phyloP scores from a whole-genome alignment of 495 filamentous ascomycete species.

The Neurospora sp. region DNA sequence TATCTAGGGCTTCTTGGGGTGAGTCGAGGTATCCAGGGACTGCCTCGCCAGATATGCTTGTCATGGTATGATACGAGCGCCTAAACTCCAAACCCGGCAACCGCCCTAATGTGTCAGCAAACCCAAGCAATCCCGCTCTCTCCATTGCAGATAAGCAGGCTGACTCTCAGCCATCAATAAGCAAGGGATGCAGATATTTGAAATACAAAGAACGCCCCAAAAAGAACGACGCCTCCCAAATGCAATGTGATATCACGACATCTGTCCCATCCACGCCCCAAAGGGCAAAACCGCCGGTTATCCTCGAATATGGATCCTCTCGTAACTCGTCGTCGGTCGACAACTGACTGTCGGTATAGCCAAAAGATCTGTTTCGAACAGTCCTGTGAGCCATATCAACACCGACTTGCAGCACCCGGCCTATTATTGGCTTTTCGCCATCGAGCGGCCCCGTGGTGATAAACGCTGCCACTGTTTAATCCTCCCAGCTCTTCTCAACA shows the following conservation, averaged over 20 bases:
- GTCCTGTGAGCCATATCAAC: not conserved
- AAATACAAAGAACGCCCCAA: not conserved
- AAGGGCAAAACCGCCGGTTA: not conserved
- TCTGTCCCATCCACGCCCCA: not conserved
- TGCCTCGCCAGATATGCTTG: not conserved
- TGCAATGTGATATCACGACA: not conserved
- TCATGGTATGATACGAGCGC: not conserved
- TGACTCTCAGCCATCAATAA: not conserved
- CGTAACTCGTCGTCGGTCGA: not conserved
- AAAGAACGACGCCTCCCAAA: not conserved
- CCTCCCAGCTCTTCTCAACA: constrained; percentile 99
- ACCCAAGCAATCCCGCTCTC: not conserved
- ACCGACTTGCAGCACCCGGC: not conserved
- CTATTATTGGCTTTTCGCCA: not conserved
- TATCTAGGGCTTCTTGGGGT: not conserved
- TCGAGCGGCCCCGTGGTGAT: not conserved
- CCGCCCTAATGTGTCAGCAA: not conserved
- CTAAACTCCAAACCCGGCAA: not conserved
- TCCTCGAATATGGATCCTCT: not conserved
- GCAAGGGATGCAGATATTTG: not conserved
- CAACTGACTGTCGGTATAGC: not conserved
- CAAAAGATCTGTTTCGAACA: not conserved
- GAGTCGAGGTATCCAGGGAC: not conserved
- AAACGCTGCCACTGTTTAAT: constrained; percentile 33
- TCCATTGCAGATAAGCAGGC: not conserved